Evolutionary conservation across 306 rosid species (phyloP), one percentile per base, ranked within the genome.

Genomic region (Parietaria judaica): DNA sequence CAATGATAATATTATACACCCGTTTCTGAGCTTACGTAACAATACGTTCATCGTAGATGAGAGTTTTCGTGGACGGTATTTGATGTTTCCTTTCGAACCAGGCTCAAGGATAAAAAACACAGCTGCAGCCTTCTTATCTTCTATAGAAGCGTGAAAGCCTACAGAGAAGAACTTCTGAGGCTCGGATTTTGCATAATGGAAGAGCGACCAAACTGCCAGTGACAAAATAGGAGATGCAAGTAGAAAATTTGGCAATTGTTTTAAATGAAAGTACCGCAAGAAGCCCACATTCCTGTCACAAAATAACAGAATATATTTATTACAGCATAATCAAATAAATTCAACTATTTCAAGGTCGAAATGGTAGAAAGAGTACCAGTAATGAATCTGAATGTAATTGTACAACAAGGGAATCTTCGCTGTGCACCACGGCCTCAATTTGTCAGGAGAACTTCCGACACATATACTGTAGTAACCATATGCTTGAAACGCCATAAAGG

Each of bases 361-460:
- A 23, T 23, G 31, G 31, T 23, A 23, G 31, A 36, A 80, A 64
- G 6, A 76, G 59, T 88, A 92, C 96, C 98, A 92, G 63, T 92
- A 92, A 79, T 73, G 89, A 74, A 84, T 83, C 78, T 91, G 98
- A 75, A 91, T 84, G 73, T 71, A 88, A 60, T 84, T 86, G 81
- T 92, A 88, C 52, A 86, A 80, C 66, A 88, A 53, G 2, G 98
- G 96, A 23, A 92, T 74, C 65, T 85, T 78, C 72, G 88, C 94
- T 75, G 86, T 92, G 83, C 96, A 92, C 96, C 98, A 92, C 41
- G 96, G 94, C 69, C 95, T 84, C 75, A 41, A 50, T 66, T 80
- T 80, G 69, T 80, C 76, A 48, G 73, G 83, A 70, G 35, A 66
- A 49, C 61, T 87, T 46, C 86, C 88, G 49, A 66, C 63, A 55